Evolutionary conservation across 164 flowering plant species (phyloP).

Genomic region (Sedum album): DNA sequence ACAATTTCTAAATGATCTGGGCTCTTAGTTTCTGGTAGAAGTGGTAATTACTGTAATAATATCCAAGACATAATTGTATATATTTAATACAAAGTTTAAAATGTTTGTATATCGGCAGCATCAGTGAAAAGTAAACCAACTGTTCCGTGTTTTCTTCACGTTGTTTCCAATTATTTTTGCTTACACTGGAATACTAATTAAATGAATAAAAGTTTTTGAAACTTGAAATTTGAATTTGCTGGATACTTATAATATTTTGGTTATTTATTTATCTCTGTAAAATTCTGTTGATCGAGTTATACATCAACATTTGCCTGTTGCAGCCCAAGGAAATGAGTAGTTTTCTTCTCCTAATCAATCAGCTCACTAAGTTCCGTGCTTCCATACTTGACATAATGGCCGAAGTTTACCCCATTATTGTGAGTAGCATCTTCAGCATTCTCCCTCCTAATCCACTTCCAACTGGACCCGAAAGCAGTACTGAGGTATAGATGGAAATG

Average conservation of each 20-base stretch:
- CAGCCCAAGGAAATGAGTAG: slow-evolving; percentile 89
- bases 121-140: not conserved
- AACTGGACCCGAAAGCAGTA: slow-evolving; percentile 76
- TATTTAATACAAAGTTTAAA: not conserved
- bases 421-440: slow-evolving; percentile 54
- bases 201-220: not conserved
- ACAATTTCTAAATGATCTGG: too few species aligned
- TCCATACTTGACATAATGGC: slow-evolving; percentile 56
- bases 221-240: too few species aligned
- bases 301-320: slow-evolving; percentile 18
- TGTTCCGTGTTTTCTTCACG: too few species aligned
- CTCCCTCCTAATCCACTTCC: slow-evolving; percentile 62
- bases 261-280: not conserved
- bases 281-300: not conserved
- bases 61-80: not conserved
- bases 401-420: slow-evolving; percentile 80
- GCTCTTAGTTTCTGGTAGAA: not conserved
- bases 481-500: slow-evolving; percentile 53
- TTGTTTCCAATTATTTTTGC: not conserved
- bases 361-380: slow-evolving; percentile 81
- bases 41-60: not conserved
- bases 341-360: slow-evolving; percentile 76
- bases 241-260: too few species aligned
- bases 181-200: not conserved
- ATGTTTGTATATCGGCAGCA: not conserved